These are phyloP conservation scores for Aspergillus pseudotamarii DNA, from an alignment of 2,329 filamentous ascomycete genomes.

Conservation along the genomic window DNA sequence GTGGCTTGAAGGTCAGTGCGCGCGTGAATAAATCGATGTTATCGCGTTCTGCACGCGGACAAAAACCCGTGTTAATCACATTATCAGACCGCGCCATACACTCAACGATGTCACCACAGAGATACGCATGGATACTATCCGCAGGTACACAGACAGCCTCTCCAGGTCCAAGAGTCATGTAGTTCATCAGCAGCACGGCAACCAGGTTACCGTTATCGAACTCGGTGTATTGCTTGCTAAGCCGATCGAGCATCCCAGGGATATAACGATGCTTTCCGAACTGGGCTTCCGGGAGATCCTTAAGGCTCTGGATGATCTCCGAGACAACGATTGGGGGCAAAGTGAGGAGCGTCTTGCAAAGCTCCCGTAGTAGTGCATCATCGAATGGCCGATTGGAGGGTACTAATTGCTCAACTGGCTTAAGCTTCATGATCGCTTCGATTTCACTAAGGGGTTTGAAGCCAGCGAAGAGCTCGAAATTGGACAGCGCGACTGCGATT, in stretches of 20 bases:
- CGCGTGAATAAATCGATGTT: constrained; percentile 65
- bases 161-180: constrained; percentile 64
- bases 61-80: constrained; percentile 75
- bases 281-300: constrained; percentile 49
- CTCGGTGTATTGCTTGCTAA: constrained; percentile 66
- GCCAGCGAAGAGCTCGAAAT: constrained; percentile 76
- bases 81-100: constrained; percentile 79
- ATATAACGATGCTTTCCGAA: constrained; percentile 62
- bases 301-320: constrained; percentile 56
- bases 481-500: constrained; percentile 70
- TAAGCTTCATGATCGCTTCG: constrained; percentile 58
- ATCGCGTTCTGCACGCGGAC: constrained; percentile 66
- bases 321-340: constrained; percentile 56
- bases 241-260: constrained; percentile 63
- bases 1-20: constrained; percentile 65
- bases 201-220: constrained; percentile 69
- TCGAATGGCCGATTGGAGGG: constrained; percentile 55
- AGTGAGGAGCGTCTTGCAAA: constrained; percentile 59
- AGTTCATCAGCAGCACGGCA: constrained; percentile 75
- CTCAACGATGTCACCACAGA: constrained; percentile 74
- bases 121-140: constrained; percentile 74
- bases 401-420: constrained; percentile 58
- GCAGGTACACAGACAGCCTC: constrained; percentile 72
- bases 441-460: constrained; percentile 70
- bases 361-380: constrained; percentile 59